Evolutionary conservation across 2,329 filamentous ascomycete species (phyloP).

Genomic region (Alternaria infectoria): DNA sequence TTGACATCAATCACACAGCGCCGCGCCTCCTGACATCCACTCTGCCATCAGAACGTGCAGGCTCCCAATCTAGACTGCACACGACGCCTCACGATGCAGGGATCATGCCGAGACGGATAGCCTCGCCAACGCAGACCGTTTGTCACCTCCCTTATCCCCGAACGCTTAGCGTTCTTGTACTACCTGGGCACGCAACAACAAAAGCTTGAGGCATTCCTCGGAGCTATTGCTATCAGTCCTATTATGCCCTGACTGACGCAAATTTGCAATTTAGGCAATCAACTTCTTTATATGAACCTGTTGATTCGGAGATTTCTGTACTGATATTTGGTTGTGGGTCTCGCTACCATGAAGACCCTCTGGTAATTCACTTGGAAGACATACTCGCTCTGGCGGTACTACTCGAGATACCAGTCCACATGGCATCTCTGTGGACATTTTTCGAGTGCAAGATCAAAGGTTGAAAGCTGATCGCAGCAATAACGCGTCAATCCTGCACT

Average conservation of each 20-base stretch:
- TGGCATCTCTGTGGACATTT: neutral
- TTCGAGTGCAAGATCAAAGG: neutral
- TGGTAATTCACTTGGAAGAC: neutral
- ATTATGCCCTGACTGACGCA: neutral
- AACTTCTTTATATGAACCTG: neutral
- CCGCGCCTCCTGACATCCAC: neutral
- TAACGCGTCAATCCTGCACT: neutral
- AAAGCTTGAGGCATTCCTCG: neutral
- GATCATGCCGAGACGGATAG: neutral
- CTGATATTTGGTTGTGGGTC: neutral
- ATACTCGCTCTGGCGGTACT: too few relatives aligned
- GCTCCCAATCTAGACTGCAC: neutral
- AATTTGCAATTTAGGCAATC: neutral
- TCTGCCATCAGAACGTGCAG: neutral
- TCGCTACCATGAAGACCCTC: neutral
- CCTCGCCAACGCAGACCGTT: neutral
- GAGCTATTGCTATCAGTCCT: neutral
- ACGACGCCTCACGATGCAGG: neutral
- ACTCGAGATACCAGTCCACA: too few relatives aligned
- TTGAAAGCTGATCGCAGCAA: neutral
- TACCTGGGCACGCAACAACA: neutral
- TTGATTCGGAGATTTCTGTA: neutral
- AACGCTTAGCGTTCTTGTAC: neutral
- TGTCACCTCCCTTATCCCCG: neutral
- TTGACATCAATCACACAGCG: neutral